A percentile compares a stretch with the other conserved stretches of the same genome.
Evolutionary conservation across 176 grass and related monocot species (phyloP).

Genomic region (Eremochloa ophiuroides): DNA sequence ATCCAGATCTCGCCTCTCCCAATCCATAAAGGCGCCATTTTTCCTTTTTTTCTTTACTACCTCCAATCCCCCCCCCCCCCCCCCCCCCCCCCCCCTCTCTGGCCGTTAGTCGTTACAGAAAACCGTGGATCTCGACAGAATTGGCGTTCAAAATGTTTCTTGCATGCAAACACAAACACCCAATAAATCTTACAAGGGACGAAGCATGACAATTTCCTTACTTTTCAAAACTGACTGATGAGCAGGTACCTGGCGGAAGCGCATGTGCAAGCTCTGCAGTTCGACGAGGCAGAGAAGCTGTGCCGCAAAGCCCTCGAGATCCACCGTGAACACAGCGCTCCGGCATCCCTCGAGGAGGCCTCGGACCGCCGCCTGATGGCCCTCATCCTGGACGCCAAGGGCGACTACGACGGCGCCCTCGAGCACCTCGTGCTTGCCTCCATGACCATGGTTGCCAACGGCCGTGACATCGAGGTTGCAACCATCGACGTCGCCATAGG

Average conservation of each 20-base stretch:
- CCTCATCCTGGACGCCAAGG: constrained; percentile 85
- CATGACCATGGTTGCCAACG: constrained; percentile 86
- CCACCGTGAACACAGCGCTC: constrained; percentile 84
- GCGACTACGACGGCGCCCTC: constrained; percentile 79
- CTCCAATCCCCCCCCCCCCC: no score
- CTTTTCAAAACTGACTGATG: neutral
- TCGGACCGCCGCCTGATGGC: constrained; percentile 92
- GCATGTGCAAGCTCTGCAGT: constrained; percentile 90
- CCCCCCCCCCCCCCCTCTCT: no score
- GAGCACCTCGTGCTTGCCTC: constrained; percentile 98
- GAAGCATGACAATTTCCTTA: neutral
- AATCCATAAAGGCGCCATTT: neutral
- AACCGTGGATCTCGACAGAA: neutral
- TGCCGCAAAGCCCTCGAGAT: constrained; percentile 83
- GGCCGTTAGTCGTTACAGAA: neutral
- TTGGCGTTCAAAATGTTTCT: neutral
- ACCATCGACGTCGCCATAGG: constrained; percentile 81
- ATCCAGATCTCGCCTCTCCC: constrained; percentile 23
- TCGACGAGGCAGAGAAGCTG: constrained; percentile 90
- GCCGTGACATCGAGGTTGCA: constrained; percentile 77
- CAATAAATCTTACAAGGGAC: neutral
- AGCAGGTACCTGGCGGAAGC: constrained; percentile 90
- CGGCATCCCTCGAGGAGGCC: constrained; percentile 87
- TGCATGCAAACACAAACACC: neutral
- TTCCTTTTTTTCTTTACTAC: neutral